These are phyloP conservation scores for Larix sibirica DNA, from an alignment of 83 land plant species.

Conservation along the genomic window DNA sequence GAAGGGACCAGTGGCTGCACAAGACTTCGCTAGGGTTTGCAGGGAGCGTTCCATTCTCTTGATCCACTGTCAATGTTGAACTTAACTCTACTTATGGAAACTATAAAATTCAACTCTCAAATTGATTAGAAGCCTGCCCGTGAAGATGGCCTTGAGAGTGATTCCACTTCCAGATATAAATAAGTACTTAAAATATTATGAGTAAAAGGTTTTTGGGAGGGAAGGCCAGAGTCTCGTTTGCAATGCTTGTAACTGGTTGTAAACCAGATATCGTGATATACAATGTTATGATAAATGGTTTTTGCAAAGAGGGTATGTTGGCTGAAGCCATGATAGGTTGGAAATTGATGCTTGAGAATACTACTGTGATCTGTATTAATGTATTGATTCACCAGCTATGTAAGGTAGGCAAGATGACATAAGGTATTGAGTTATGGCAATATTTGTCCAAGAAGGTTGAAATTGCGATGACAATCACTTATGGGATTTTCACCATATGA, in stretches of 20 bases:
- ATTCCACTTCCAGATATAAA: too few relatives aligned
- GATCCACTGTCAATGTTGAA: too few relatives aligned
- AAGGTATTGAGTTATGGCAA: constrained; percentile 42
- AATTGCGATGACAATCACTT: constrained; percentile 26
- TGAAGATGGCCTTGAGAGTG: too few relatives aligned
- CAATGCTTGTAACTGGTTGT: constrained; percentile 36
- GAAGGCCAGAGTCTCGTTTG: constrained; percentile 26
- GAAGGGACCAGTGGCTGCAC: too few relatives aligned
- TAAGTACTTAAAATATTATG: too few relatives aligned
- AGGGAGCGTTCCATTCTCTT: too few relatives aligned
- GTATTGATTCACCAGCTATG: constrained; percentile 50
- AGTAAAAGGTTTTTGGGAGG: too few relatives aligned
- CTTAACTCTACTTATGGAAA: too few relatives aligned
- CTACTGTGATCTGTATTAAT: constrained; percentile 40
- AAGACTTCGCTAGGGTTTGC: too few relatives aligned
- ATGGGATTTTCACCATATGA: constrained; percentile 35
- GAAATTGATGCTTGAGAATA: constrained; percentile 32
- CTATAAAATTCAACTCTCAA: too few relatives aligned
- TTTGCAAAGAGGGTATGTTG: constrained; percentile 43
- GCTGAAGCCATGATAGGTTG: constrained; percentile 33
- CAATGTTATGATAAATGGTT: constrained; percentile 47
- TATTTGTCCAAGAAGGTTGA: constrained; percentile 25
- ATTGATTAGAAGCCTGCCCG: too few relatives aligned
- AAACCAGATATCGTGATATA: constrained; percentile 44
- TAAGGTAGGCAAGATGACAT: constrained; percentile 27